phyloP scores from a whole-genome alignment of 169 alveolate species.

The Cryptosporidium viatorum region DNA sequence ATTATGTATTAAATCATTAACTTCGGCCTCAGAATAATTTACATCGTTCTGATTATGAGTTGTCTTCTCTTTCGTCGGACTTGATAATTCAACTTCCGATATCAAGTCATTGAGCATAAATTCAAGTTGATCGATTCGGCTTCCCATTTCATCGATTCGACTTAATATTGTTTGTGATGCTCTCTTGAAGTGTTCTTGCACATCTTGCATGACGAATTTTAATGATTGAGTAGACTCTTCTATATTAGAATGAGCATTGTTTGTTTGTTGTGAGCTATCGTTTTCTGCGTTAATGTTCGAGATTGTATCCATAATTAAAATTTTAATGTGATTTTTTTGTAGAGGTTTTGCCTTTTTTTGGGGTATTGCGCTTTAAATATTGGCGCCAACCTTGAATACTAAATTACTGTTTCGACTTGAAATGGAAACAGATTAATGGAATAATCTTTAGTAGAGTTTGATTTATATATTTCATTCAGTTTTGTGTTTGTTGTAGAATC shows the following conservation, averaged over 20 bases:
- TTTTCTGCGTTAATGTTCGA: background rate
- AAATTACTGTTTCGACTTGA: slow-evolving; percentile 22
- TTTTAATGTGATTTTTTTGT: background rate
- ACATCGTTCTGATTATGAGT: background rate
- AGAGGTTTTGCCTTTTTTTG: background rate
- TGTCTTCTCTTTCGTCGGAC: slow-evolving; percentile 8
- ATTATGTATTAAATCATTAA: background rate
- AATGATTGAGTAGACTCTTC: slow-evolving; percentile 6
- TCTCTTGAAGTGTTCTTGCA: slow-evolving; percentile 74
- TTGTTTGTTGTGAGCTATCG: slow-evolving; percentile 8
- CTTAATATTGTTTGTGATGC: slow-evolving; percentile 75
- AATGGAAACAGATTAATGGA: background rate
- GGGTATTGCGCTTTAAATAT: background rate
- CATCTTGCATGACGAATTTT: slow-evolving; percentile 54
- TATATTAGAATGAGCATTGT: background rate
- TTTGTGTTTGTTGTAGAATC: slow-evolving; percentile 2
- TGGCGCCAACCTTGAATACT: background rate
- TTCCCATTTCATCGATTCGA: slow-evolving; percentile 79
- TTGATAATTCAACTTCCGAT: slow-evolving; percentile 46
- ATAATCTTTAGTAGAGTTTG: background rate
- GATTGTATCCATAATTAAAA: slow-evolving; percentile 1
- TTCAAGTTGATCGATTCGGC: slow-evolving; percentile 76
- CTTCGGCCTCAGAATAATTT: background rate
- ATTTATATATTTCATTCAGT: slow-evolving; percentile 11
- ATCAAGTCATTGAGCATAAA: slow-evolving; percentile 62